phyloP scores from a whole-genome alignment of 768 basidiomycete genomes.

The Tremella fuciformis region DNA sequence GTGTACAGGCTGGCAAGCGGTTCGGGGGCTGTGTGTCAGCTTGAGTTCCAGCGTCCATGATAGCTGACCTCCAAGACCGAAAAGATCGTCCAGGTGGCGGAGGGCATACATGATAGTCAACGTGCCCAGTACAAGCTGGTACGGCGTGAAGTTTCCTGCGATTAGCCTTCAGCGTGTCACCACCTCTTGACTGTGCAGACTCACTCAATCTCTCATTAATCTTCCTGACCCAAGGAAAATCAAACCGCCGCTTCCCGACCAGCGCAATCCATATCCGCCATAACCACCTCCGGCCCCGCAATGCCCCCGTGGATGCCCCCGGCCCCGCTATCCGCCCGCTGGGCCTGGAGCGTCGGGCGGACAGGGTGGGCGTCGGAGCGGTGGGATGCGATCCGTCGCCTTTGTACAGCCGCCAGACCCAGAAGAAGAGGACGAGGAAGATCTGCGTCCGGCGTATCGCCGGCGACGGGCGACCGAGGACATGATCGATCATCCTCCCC shows the following conservation, averaged over 20 bases:
- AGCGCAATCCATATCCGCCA: slow-evolving; percentile 28
- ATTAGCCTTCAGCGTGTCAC: too few relatives aligned
- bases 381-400: slow-evolving; percentile 53
- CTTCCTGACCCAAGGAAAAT: slow-evolving; percentile 30
- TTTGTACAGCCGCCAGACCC: slow-evolving; percentile 73
- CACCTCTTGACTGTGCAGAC: slow-evolving; percentile 8
- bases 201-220: slow-evolving; percentile 45
- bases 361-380: slow-evolving; percentile 10
- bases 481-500: slow-evolving; percentile 85
- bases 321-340: slow-evolving; percentile 21
- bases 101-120: slow-evolving; percentile 79
- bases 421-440: slow-evolving; percentile 85
- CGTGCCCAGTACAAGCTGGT: slow-evolving; percentile 85
- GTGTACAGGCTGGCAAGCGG: slow-evolving; percentile 87
- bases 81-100: slow-evolving; percentile 76
- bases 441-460: slow-evolving; percentile 93
- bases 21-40: slow-evolving; percentile 68
- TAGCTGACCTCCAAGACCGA: slow-evolving; percentile 72
- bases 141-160: slow-evolving; percentile 83
- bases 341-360: slow-evolving; percentile 13
- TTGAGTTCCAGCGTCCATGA: neutral
- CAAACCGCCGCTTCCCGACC: slow-evolving; percentile 27
- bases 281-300: slow-evolving; percentile 21
- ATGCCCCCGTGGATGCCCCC: slow-evolving; percentile 7
- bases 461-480: slow-evolving; percentile 79